Conservation (phyloP, 2,329 filamentous ascomycete species). For the Cytospora piceae region DNA sequence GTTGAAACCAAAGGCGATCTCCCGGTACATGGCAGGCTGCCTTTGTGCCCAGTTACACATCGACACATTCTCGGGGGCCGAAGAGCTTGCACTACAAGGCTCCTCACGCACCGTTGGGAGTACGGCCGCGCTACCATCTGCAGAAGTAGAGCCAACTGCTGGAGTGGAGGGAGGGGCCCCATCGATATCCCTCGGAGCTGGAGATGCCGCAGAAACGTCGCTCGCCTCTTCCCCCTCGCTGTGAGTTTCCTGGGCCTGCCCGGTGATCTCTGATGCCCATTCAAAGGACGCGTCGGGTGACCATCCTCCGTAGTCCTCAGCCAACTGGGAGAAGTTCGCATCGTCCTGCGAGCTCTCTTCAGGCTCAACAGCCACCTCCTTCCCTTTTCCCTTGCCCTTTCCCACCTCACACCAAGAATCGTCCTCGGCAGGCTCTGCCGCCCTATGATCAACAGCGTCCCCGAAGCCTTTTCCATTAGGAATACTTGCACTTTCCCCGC, state of each 20-base stretch:
- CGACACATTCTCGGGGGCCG: not conserved
- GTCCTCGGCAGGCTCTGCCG: not conserved
- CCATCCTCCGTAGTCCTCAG: constrained; percentile 7
- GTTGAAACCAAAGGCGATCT: constrained; percentile 23
- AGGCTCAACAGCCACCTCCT: not conserved
- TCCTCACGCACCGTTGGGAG: not conserved
- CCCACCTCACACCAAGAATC: not conserved
- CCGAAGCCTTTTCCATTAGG: not conserved
- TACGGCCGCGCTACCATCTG: not conserved
- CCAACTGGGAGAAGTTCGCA: not conserved
- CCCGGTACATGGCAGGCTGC: constrained; percentile 13
- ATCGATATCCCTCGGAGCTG: not conserved
- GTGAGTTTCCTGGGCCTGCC: not conserved
- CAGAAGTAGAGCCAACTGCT: not conserved
- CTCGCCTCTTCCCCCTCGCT: not conserved
- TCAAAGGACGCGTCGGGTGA: constrained; percentile 11
- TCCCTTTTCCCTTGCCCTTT: constrained; percentile 17
- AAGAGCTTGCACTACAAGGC: not conserved
- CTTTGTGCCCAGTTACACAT: constrained; percentile 11
- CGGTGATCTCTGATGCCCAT: constrained; percentile 7
- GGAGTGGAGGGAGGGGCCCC: not conserved
- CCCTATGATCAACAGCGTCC: not conserved
- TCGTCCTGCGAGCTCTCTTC: not conserved
- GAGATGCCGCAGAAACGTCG: not conserved
- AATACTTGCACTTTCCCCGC: constrained; percentile 21